phyloP scores from a whole-genome alignment of 2,329 filamentous ascomycete genomes.

The Aulographum hederae region DNA sequence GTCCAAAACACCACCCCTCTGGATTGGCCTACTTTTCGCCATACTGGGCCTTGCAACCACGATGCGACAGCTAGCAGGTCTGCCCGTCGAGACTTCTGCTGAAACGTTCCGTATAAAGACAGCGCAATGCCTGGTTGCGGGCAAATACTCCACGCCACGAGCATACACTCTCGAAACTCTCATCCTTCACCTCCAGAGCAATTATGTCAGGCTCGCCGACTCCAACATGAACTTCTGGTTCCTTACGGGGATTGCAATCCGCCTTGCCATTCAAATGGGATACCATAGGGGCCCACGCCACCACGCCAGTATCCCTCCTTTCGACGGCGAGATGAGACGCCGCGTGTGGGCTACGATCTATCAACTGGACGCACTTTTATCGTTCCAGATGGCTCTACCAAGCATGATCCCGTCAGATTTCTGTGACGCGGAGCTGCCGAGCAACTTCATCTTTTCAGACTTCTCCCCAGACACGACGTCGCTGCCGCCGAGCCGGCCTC shows the following conservation, averaged over 20 bases:
- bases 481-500: constrained; percentile 12
- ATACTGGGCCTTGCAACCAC: constrained; percentile 10
- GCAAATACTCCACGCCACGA: constrained; percentile 10
- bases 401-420: constrained; percentile 17
- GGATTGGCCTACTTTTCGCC: constrained; percentile 10
- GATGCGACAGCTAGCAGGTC: constrained; percentile 10
- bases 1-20: constrained; percentile 7
- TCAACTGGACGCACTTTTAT: constrained; percentile 21
- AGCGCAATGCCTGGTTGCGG: constrained; percentile 13
- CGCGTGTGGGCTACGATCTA: constrained; percentile 26
- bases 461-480: constrained; percentile 8
- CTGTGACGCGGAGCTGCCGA: constrained; percentile 18
- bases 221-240: constrained; percentile 10
- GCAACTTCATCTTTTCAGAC: constrained; percentile 19
- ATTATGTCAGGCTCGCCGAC: constrained; percentile 10
- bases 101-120: constrained; percentile 12
- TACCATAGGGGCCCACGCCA: constrained; percentile 20
- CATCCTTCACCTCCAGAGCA: constrained; percentile 8
- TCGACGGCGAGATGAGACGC: constrained; percentile 23
- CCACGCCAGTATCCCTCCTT: constrained; percentile 16
- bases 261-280: constrained; percentile 18
- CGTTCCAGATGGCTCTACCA: constrained; percentile 16
- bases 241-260: constrained; percentile 12
- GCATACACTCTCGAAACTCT: constrained; percentile 12
- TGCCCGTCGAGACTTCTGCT: constrained; percentile 9